Percentiles rank a stretch among this genome's conserved stretches.
Evolutionary conservation across 108 stramenopile species (phyloP).

Genomic region (Fistulifera pelliculosa): DNA sequence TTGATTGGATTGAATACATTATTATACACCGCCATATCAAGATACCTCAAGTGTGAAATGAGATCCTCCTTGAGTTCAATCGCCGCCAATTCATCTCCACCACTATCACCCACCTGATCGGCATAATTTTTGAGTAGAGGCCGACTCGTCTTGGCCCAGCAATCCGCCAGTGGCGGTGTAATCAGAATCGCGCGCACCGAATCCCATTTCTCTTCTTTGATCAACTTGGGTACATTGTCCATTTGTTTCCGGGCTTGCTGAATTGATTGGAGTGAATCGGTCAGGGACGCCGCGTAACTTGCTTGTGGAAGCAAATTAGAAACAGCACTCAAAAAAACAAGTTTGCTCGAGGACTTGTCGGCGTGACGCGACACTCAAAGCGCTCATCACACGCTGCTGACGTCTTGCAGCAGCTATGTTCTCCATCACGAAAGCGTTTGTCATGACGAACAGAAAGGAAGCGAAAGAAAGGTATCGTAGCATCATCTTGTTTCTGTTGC

Average conservation of each 20-base stretch:
- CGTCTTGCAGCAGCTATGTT: no score
- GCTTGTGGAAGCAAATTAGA: no score
- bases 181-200: slow-evolving; percentile 49
- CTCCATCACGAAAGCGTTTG: no score
- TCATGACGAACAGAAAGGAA: no score
- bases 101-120: slow-evolving; percentile 43
- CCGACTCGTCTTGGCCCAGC: slow-evolving; percentile 34
- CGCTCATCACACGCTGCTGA: no score
- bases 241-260: slow-evolving; percentile 43
- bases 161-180: slow-evolving; percentile 50
- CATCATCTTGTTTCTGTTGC: no score
- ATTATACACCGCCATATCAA: slow-evolving; percentile 85
- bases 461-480: no score
- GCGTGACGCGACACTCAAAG: no score
- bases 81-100: slow-evolving; percentile 72
- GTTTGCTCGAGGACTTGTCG: no score
- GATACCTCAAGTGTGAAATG: slow-evolving; percentile 55
- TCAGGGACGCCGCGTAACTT: no score
- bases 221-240: slow-evolving; percentile 48
- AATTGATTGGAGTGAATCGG: not conserved
- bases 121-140: slow-evolving; percentile 32
- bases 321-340: no score
- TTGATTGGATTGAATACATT: slow-evolving; percentile 80
- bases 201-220: slow-evolving; percentile 79
- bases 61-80: slow-evolving; percentile 65